Percentiles rank a stretch among this genome's conserved stretches.
Conservation (phyloP, 2,329 filamentous ascomycete species). For the Aspergillus pseudoviridinutans region DNA sequence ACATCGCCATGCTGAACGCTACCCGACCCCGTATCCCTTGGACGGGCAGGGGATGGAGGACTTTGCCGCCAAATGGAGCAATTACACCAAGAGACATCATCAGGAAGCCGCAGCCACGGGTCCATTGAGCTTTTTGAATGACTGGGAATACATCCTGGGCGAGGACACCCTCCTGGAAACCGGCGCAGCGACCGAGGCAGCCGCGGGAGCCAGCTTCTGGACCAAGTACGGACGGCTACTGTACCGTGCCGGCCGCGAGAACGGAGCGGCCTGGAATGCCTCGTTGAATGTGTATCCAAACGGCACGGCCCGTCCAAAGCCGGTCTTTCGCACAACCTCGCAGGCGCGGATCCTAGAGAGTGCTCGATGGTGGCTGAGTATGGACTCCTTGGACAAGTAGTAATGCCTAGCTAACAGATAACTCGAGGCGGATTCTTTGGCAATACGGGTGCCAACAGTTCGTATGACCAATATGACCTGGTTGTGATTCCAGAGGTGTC, state of each 20-base stretch:
- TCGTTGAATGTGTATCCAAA: slow-evolving; percentile 39
- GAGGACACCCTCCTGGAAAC: slow-evolving; percentile 45
- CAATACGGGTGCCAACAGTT: slow-evolving; percentile 24
- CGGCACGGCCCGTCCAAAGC: slow-evolving; percentile 46
- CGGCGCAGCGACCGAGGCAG: slow-evolving; percentile 50
- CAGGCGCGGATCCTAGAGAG: slow-evolving; percentile 54
- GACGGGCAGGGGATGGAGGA: slow-evolving; percentile 49
- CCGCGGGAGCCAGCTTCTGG: slow-evolving; percentile 51
- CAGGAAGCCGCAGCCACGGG: slow-evolving; percentile 38
- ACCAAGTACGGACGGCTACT: slow-evolving; percentile 52
- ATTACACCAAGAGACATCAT: slow-evolving; percentile 40
- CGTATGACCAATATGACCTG: slow-evolving; percentile 35
- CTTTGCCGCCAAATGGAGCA: slow-evolving; percentile 49
- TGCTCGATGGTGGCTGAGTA: slow-evolving; percentile 43
- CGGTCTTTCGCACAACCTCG: slow-evolving; percentile 51
- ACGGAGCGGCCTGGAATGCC: slow-evolving; percentile 48
- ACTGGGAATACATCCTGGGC: slow-evolving; percentile 47
- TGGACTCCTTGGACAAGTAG: slow-evolving; percentile 37
- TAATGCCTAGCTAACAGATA: slow-evolving; percentile 29
- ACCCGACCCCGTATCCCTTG: slow-evolving; percentile 44
- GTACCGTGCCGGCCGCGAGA: slow-evolving; percentile 45
- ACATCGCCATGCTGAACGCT: slow-evolving; percentile 54
- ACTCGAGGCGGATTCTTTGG: slow-evolving; percentile 28
- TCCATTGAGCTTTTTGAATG: slow-evolving; percentile 51
- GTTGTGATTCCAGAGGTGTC: slow-evolving; percentile 50